Evolutionary conservation across 805 yeast genomes (phyloP).

Genomic region (Tetrapisispora nanseiensis): DNA sequence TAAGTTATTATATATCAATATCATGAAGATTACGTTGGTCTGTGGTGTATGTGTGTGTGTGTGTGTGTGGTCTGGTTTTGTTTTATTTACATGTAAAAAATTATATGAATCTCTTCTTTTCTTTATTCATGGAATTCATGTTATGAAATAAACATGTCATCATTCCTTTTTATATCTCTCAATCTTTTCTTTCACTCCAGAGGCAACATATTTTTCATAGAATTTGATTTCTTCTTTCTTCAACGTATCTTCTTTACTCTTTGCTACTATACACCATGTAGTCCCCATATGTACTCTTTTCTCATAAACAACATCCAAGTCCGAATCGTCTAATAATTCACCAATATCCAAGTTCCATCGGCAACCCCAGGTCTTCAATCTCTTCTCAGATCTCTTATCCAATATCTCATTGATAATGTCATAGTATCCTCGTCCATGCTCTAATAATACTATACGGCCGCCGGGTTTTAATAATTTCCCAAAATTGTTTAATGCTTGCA

Average conservation of each 20-base stretch:
- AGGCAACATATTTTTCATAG: conserved; percentile 39
- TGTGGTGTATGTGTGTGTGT: too few species aligned
- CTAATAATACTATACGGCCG: conserved; percentile 78
- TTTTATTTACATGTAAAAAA: too few species aligned
- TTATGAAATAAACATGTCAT: too few species aligned
- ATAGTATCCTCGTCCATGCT: conserved; percentile 85
- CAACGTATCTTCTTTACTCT: conserved; percentile 57
- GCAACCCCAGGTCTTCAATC: conserved; percentile 92
- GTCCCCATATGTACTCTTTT: conserved; percentile 84
- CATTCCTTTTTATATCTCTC: too few species aligned
- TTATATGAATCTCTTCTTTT: too few species aligned
- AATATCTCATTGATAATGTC: conserved; percentile 67
- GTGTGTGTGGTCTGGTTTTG: too few species aligned
- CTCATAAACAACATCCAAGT: conserved; percentile 72
- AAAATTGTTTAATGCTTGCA: conserved; percentile 68
- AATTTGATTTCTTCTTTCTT: conserved; percentile 37
- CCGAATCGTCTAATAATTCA: conserved; percentile 72
- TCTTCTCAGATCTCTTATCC: conserved; percentile 72
- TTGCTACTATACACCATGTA: conserved; percentile 76
- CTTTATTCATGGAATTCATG: too few species aligned
- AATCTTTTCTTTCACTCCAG: conserved; percentile 27
- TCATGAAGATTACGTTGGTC: too few species aligned
- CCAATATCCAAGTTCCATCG: conserved; percentile 95
- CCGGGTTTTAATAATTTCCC: conserved; percentile 67
- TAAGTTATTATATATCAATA: too few species aligned